Percentiles rank a stretch among this genome's conserved stretches.
These are phyloP conservation scores for Jamesozyma piceae DNA, from an alignment of 805 yeast genomes.

Conservation along the genomic window DNA sequence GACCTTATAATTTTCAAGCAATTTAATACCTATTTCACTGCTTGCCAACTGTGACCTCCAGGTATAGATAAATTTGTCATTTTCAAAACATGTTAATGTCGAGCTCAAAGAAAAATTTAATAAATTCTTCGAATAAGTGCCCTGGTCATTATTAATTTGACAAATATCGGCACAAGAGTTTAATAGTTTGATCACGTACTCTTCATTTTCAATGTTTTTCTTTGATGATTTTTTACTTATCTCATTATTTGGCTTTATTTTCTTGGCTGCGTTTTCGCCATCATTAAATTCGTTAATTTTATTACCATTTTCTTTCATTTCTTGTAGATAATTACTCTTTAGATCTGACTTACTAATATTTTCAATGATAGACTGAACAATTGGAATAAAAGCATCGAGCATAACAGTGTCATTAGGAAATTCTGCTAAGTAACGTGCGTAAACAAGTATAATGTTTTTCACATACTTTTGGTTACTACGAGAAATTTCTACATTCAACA, in stretches of 20 bases:
- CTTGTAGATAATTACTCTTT: not conserved
- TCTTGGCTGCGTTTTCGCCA: slow-evolving; percentile 17
- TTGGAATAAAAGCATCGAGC: slow-evolving; percentile 19
- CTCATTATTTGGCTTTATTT: slow-evolving; percentile 22
- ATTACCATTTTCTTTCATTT: not conserved
- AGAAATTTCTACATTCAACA: slow-evolving; percentile 50
- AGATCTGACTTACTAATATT: slow-evolving; percentile 19
- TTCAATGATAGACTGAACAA: slow-evolving; percentile 33
- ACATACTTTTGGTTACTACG: slow-evolving; percentile 61
- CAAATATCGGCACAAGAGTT: slow-evolving; percentile 32
- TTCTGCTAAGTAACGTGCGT: slow-evolving; percentile 41
- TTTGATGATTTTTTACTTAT: slow-evolving; percentile 34
- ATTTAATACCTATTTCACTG: slow-evolving; percentile 33
- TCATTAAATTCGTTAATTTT: slow-evolving; percentile 25
- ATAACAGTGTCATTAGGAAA: slow-evolving; percentile 24
- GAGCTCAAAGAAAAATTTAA: slow-evolving; percentile 27
- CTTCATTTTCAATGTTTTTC: slow-evolving; percentile 41
- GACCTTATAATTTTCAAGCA: slow-evolving; percentile 11
- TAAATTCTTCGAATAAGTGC: slow-evolving; percentile 9
- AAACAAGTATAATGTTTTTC: slow-evolving; percentile 40
- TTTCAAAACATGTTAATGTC: slow-evolving; percentile 23
- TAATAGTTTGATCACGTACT: slow-evolving; percentile 34
- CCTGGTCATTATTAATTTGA: slow-evolving; percentile 13
- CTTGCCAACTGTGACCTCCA: slow-evolving; percentile 53
- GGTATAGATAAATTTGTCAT: slow-evolving; percentile 31